Conservation (phyloP, 495 filamentous ascomycete species). For the Aspergillus haitiensis region DNA sequence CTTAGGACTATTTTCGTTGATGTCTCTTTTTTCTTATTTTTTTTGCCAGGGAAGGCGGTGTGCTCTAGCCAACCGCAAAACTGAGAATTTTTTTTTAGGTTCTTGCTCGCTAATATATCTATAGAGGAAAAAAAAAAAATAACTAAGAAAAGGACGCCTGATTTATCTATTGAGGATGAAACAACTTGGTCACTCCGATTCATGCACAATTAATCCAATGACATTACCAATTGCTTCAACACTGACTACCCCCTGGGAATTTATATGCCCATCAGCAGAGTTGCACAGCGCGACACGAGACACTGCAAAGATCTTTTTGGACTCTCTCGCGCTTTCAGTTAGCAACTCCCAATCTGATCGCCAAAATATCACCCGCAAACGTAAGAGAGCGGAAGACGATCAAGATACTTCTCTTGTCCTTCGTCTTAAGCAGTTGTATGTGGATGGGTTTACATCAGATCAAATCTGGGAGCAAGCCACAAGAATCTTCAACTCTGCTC, state of each 20-base stretch:
- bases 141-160: no score
- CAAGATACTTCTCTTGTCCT: constrained; percentile 46
- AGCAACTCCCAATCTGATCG: constrained; percentile 62
- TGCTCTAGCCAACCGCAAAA: no score
- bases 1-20: no score
- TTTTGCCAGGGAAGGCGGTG: no score
- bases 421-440: constrained; percentile 74
- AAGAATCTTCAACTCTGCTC: constrained; percentile 56
- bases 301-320: constrained; percentile 72
- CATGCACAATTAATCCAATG: neutral
- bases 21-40: no score
- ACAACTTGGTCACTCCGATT: no score
- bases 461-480: constrained; percentile 95
- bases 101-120: no score
- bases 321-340: constrained; percentile 69
- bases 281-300: constrained; percentile 65
- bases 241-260: constrained; percentile 46
- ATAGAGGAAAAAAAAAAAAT: no score
- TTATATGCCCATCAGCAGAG: constrained; percentile 65
- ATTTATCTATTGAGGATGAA: no score
- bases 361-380: constrained; percentile 61
- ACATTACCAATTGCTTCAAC: constrained; percentile 26
- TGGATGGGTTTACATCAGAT: constrained; percentile 81
- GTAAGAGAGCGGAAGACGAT: constrained; percentile 57
- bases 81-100: no score